Base-by-base conservation (phyloP, 495 filamentous ascomycete species). In the Penicillium desertorum region DNA sequence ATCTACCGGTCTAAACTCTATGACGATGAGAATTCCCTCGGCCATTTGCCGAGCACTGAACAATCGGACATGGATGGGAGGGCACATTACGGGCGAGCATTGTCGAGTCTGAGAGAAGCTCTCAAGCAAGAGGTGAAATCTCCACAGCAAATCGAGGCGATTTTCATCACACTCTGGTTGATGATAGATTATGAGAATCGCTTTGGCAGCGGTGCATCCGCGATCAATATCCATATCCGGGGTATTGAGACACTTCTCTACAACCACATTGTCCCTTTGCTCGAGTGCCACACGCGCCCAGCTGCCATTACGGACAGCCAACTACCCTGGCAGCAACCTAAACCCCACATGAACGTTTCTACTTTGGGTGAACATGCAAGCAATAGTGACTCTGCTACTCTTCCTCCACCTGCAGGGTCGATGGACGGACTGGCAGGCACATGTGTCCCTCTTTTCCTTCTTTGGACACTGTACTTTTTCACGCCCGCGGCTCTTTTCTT, bases 131-230 rank as follows among this genome's bases (percentile, higher is more conserved):
- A 67, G 12, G 69, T 67, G 3, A 70, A 67, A 29, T 53, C 69
- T 1, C 60, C 67, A 11, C 62, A 63, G 19, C 58, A 68, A 17
- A 57, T 70, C 5, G 71, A 73, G 29, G 67, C 69, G 7, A 69
- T 70, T 6, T 71, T 71, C 36, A 68, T 73, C 43, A 73, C 71
- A 0, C 36, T 73, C 12, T 73, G 69, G 69, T 45, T 71, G 45
- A 69, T 73, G 69, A 65, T 73, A 16, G 71, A 71, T 48, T 73
- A 73, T 22, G 71, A 73, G 45, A 67, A 71, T 43, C 61, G 71
- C 17, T 73, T 73, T 46, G 69, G 71, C 27, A 67, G 62, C 11
- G 71, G 69, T 17, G 61, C 56, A 4, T 22, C 69, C 10, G 71
- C 67, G 0, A 73, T 71, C 22, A 70, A 70, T 45, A 65, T 73